Conservation (phyloP, 2,329 filamentous ascomycete species). For the Talaromyces sp. region DNA sequence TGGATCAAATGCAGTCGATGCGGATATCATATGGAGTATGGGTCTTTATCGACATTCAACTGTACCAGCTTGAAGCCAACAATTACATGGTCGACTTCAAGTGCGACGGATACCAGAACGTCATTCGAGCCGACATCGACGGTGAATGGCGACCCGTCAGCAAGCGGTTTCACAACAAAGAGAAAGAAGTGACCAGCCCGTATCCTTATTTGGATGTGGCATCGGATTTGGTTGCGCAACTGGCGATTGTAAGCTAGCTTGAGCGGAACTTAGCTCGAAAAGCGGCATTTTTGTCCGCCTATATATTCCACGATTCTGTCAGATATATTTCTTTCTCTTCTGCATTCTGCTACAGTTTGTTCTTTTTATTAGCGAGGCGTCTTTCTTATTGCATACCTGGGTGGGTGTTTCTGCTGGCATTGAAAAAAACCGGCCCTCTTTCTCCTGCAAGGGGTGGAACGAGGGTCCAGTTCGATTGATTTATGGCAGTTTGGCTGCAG, state of each 20-base stretch:
- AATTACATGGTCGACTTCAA: slow-evolving; percentile 98
- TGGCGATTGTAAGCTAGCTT: slow-evolving; percentile 62
- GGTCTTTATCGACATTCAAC: slow-evolving; percentile 92
- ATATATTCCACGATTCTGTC: neutral
- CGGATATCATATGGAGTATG: slow-evolving; percentile 66
- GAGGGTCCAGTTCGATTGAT: neutral
- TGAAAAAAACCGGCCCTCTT: neutral
- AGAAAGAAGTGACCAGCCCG: slow-evolving; percentile 92
- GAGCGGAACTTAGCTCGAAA: neutral
- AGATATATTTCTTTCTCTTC: neutral
- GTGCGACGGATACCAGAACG: slow-evolving; percentile 93
- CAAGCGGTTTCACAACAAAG: slow-evolving; percentile 58
- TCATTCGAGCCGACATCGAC: slow-evolving; percentile 52
- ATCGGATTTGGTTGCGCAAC: slow-evolving; percentile 84
- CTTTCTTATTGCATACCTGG: neutral
- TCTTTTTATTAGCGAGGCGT: neutral
- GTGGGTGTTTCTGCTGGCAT: neutral
- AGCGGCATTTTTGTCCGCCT: neutral
- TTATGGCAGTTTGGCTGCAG: neutral
- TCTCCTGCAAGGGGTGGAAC: neutral
- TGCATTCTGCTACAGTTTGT: neutral
- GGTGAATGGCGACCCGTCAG: slow-evolving; percentile 46
- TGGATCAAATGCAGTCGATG: slow-evolving; percentile 31
- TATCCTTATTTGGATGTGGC: slow-evolving; percentile 96
- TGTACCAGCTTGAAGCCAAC: slow-evolving; percentile 87